Evolutionary conservation across 257 asterid species (phyloP).

Genomic region (Thymus quinquecostatus): DNA sequence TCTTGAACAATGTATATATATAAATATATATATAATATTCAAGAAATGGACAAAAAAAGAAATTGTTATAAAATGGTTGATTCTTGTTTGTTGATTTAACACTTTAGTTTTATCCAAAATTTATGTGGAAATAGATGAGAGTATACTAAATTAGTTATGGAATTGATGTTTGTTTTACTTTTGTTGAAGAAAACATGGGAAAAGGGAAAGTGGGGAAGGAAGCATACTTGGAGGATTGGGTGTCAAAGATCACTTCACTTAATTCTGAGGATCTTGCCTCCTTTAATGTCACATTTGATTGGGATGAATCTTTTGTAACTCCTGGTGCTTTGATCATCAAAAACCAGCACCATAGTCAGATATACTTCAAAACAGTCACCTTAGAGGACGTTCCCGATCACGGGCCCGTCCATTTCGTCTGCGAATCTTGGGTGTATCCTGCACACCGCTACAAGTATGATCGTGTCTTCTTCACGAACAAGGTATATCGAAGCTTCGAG

Average conservation of each 20-base stretch:
- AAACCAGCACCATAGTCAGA: slow-evolving; percentile 72
- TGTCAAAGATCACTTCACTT: slow-evolving; percentile 58
- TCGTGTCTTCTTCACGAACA: slow-evolving; percentile 76
- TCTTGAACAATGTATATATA: background rate
- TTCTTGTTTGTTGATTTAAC: background rate
- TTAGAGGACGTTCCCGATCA: slow-evolving; percentile 69
- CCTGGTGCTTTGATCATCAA: slow-evolving; percentile 79
- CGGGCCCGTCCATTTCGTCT: slow-evolving; percentile 60
- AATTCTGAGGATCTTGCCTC: slow-evolving; percentile 55
- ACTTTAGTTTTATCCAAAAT: too few relatives aligned
- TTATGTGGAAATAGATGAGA: too few relatives aligned
- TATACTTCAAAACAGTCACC: slow-evolving; percentile 69
- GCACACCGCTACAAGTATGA: slow-evolving; percentile 53
- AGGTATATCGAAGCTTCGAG: slow-evolving; percentile 45
- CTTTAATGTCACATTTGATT: slow-evolving; percentile 51
- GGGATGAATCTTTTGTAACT: slow-evolving; percentile 72
- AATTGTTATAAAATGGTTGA: background rate
- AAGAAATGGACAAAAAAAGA: too few relatives aligned
- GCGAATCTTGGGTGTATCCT: slow-evolving; percentile 95
- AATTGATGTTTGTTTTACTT: background rate
- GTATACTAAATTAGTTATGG: too few relatives aligned
- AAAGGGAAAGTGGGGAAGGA: slow-evolving; percentile 78
- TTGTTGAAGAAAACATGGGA: slow-evolving; percentile 39
- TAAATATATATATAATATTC: too few relatives aligned
- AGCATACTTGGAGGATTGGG: slow-evolving; percentile 67